phyloP scores from a whole-genome alignment of 768 basidiomycete species.

The Serendipita vermifera region DNA sequence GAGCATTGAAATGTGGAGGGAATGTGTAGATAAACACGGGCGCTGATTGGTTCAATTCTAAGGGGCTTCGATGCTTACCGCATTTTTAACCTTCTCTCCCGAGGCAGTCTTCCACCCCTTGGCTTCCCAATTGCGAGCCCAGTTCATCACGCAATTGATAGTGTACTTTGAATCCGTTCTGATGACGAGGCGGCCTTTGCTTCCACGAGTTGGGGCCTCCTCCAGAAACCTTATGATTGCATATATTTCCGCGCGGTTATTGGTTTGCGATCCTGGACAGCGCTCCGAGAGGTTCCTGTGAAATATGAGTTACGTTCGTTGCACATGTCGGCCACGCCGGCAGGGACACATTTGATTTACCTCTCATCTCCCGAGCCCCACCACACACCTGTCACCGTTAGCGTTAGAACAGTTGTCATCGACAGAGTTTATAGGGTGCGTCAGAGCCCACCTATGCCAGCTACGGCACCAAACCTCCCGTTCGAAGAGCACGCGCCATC shows the following conservation, averaged over 20 bases:
- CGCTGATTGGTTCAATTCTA: neutral
- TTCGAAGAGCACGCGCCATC: constrained; percentile 86
- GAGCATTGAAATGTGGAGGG: neutral
- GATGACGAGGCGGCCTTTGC: constrained; percentile 38
- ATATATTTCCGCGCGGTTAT: constrained; percentile 19
- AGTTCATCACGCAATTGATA: constrained; percentile 40
- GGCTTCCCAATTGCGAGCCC: constrained; percentile 12
- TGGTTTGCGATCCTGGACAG: constrained; percentile 26
- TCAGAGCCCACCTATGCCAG: constrained; percentile 48
- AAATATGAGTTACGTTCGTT: neutral
- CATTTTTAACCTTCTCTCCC: constrained; percentile 59
- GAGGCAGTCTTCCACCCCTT: constrained; percentile 32
- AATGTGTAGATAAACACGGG: neutral
- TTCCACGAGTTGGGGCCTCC: constrained; percentile 35
- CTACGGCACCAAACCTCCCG: constrained; percentile 49
- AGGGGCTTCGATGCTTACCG: neutral
- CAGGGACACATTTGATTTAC: constrained; percentile 32
- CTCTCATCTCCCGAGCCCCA: constrained; percentile 61
- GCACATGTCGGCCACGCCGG: neutral
- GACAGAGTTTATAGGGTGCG: neutral
- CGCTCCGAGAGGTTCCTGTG: constrained; percentile 62
- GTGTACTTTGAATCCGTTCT: constrained; percentile 80
- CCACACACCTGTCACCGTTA: constrained; percentile 47
- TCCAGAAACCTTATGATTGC: constrained; percentile 72
- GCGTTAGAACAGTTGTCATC: neutral